Evolutionary conservation across 1,284 basidiomycete genomes (phyloP), one percentile per base, ranked within the genome.

Genomic region (Sutorius eximius): DNA sequence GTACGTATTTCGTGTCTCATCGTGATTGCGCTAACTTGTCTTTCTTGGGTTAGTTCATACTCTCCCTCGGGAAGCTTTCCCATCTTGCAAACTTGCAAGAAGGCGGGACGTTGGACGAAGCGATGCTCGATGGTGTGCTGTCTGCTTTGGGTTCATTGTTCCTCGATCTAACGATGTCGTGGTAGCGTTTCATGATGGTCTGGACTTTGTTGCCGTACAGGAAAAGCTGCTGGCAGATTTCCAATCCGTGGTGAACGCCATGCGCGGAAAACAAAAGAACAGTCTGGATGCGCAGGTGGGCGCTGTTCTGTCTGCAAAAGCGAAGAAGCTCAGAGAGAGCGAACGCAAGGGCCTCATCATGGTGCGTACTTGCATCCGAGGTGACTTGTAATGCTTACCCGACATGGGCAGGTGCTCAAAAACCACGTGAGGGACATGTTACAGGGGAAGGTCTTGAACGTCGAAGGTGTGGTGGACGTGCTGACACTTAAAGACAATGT

Each of bases 51-150:
- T 66, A 97, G 92, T 77, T 96, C 47, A 88, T 95, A 80, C 81
- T 96, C 52, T 95, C 93, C 65, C 83, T 99, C 30, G 90, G 90
- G 42, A 98, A 98, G 73, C 81, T 99, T 7, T 79, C 90, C 0
- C 85, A 91, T 55, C 78, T 98, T 9, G 90, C 91, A 8, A 82
- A 89, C 56, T 68, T 87, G 55, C 84, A 87, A 58, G 84, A 90
- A 51, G 57, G 58, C 38, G 67, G 67, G n/a, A 50, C 57, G 2
- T 59, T 75, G 24, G 79, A 84, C 45, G 79, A 84, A 44, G 61
- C 67, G 24, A 69, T 76, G 40, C 70, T 87, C n/a, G 82, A 86
- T 62, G 76, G 86, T 87, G 63, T 33, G 44, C n/a, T 51, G 24
- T 9, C 16, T 36, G n/a, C 20, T 30, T 49, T 44, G 54, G 29